These are phyloP conservation scores for Yarrowia bubula DNA, from an alignment of 805 yeast genomes.

Conservation along the genomic window DNA sequence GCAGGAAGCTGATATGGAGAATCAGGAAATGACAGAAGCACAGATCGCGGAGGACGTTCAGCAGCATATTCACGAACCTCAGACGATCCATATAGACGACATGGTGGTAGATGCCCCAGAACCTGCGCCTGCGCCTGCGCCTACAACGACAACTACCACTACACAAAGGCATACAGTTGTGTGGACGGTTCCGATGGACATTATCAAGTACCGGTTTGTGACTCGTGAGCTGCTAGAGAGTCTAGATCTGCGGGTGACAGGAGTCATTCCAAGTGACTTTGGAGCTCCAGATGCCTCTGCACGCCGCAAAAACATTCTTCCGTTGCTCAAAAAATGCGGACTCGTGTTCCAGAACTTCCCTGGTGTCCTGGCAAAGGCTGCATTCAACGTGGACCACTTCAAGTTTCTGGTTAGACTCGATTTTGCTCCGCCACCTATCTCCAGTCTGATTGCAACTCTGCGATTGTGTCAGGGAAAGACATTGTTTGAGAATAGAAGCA, in stretches of 20 bases:
- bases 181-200: background rate
- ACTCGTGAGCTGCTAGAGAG: background rate
- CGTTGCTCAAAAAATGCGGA: slow-evolving; percentile 2
- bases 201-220: background rate
- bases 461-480: background rate
- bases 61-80: slow-evolving; percentile 5
- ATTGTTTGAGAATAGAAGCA: background rate
- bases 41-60: background rate
- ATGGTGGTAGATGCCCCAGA: background rate
- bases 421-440: background rate
- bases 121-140: background rate
- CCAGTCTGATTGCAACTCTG: background rate
- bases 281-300: background rate
- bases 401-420: background rate
- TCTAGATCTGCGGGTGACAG: background rate
- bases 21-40: background rate
- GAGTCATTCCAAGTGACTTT: background rate
- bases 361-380: background rate
- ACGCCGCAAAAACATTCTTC: background rate
- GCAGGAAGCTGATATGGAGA: background rate
- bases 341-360: background rate
- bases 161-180: background rate
- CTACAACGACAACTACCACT: no score
- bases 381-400: background rate
- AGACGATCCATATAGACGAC: slow-evolving; percentile 9